Evolutionary conservation across 2,329 filamentous ascomycete species (phyloP), one percentile per base, ranked within the genome.

Genomic region (Fusarium domesticum): DNA sequence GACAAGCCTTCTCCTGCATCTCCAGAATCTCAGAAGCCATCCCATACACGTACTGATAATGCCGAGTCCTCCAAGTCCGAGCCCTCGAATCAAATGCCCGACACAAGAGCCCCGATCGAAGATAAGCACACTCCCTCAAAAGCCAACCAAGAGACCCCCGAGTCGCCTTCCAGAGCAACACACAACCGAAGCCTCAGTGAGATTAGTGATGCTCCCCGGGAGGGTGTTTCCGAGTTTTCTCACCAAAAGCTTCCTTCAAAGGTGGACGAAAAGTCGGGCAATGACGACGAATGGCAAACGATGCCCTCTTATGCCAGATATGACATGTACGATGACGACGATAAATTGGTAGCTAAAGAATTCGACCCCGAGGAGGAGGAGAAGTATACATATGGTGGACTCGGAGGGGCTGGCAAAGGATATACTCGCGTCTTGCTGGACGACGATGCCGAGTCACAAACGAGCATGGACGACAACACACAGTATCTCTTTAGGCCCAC

Each of bases 381-480:
- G 35, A 74, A 69, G 35, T 80, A 83, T 49, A 83, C 79, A 33
- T 95, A 95, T 59, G 80, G 75, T 17, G 85, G 85, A 12, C 77
- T 96, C 0, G 91, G 92, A 18, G 91, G 91, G 19, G 92, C 92
- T 7, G 90, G 90, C 31, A 96, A 90, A 67, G 93, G 93, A 5
- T 98, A 98, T 65, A 98, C 93, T 1, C 80, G 90, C 37, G 89
- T 98, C n/a, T 81, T 95, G 51, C 78, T 96, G 58, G 93, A 98
- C 58, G 93, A 98, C 53, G 93, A 98, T 67, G 91, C 85, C 12
- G 83, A 95, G 64, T 96, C 91, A 19, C 87, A 87, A 37, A 98
- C 90, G 4, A 97, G 92, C 70, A 83, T 98, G 83, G 93, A 98
- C 63, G 93, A 98, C 45, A 92, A 97, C 60, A 98, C 93, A 0